Evolutionary conservation across 306 rosid species (phyloP), one percentile per base, ranked within the genome.

Genomic region (Gillenia trifoliata): DNA sequence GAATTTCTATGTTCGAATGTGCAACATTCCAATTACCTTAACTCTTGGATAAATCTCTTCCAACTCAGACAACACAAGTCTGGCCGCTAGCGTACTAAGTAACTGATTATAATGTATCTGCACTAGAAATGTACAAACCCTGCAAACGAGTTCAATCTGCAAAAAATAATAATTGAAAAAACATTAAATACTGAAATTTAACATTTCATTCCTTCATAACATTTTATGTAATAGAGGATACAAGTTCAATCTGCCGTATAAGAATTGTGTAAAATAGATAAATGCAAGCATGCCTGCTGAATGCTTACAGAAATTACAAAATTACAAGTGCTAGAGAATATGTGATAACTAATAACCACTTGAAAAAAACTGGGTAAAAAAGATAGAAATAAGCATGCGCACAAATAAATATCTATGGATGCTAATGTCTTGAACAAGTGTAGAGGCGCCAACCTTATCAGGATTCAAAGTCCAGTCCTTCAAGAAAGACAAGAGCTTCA

Each of bases 91-190:
- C 0, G 97, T 94, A 47, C 90, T 20, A 65, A 90, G 83, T 81
- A 94, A 86, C 81, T 94, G 98, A 84, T 87, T 83, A 68, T 83
- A 79, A 85, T 94, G 96, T 10, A 88, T 89, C 86, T 91, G 96
- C 79, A 85, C 34, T 52, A 94, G 77, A 74, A 91, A 62, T n/a
- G 90, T 85, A 63, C 89, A 78, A 66, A 90, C 80, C 85, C 96
- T 84, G 82, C 95, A 91, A 72, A 91, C 86, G 64, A 94, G 95
- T 87, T 94, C 98, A 75, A 93, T 88, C 98, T 94, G 91, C 85
- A 83, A 71, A 47, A 20, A n/a, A n/a, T 31, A 40, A 3, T 29
- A 61, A 22, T 65, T 22, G 20, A 75, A 29, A 77, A 38, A 0
- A 3, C 41, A 8, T 38, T 38, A 38, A 38, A 38, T 11, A 38